Conservation (phyloP, 176 grass and related monocot genomes). For the Tillandsia fasciculata region DNA sequence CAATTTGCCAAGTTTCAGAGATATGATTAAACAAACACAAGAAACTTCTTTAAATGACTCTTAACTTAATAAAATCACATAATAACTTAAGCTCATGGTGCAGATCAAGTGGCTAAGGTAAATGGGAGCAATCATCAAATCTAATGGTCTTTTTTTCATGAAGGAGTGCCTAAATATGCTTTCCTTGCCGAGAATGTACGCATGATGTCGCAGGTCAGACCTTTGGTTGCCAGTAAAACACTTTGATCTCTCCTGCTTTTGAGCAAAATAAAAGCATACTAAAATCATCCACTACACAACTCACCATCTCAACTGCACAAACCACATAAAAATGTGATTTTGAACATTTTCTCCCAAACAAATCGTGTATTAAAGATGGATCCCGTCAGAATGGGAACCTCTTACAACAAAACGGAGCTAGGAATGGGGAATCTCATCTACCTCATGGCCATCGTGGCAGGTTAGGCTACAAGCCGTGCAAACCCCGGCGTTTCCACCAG, state of each 20-base stretch:
- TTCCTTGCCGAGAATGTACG: too few species aligned
- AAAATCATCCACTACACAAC: not conserved
- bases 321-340: not conserved
- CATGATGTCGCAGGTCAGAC: too few species aligned
- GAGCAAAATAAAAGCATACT: not conserved
- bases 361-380: not conserved
- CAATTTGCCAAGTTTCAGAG: too few species aligned
- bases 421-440: conserved; percentile 12
- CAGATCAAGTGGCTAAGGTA: too few species aligned
- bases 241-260: not conserved
- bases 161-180: too few species aligned
- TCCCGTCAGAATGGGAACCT: not conserved
- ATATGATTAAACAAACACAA: too few species aligned
- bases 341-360: not conserved
- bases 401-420: not conserved
- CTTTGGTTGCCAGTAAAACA: too few species aligned
- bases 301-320: not conserved
- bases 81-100: too few species aligned
- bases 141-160: too few species aligned
- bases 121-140: too few species aligned
- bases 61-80: too few species aligned
- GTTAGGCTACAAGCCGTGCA: conserved; percentile 87
- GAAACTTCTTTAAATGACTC: too few species aligned
- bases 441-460: conserved; percentile 98
- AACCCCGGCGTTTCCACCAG: conserved; percentile 58